Percentiles rank a stretch among this genome's conserved stretches.
Conservation (phyloP, 2,329 filamentous ascomycete species). For the Paecilomyces sp. region DNA sequence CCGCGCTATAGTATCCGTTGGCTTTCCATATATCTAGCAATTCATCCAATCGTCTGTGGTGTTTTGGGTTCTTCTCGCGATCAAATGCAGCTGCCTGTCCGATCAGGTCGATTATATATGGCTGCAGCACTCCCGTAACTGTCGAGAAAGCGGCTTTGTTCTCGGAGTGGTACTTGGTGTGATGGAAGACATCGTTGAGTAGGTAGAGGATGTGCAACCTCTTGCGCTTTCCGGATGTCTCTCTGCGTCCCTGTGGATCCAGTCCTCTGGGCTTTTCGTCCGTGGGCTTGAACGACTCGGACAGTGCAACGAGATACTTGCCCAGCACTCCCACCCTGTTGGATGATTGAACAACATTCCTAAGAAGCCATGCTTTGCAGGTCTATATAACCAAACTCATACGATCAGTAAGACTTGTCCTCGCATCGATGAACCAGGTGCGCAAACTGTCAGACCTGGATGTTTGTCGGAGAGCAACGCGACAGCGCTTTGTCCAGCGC, state of each 20-base stretch:
- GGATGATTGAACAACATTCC: slow-evolving; percentile 61
- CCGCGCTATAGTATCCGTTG: slow-evolving; percentile 53
- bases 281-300: slow-evolving; percentile 48
- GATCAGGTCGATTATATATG: slow-evolving; percentile 56
- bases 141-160: slow-evolving; percentile 34
- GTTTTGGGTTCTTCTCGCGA: slow-evolving; percentile 56
- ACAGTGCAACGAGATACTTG: slow-evolving; percentile 67
- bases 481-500: slow-evolving; percentile 58
- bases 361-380: slow-evolving; percentile 80
- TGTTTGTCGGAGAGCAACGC: slow-evolving; percentile 70
- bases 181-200: slow-evolving; percentile 70
- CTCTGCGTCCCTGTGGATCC: slow-evolving; percentile 15
- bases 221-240: slow-evolving; percentile 56
- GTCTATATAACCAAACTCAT: slow-evolving; percentile 48
- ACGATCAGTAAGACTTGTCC: slow-evolving; percentile 29
- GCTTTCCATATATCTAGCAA: slow-evolving; percentile 66
- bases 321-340: slow-evolving; percentile 60
- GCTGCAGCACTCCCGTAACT: slow-evolving; percentile 52
- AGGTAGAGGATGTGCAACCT: slow-evolving; percentile 72
- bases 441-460: slow-evolving; percentile 67
- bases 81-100: slow-evolving; percentile 46
- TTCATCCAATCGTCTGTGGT: slow-evolving; percentile 56
- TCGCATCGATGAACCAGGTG: slow-evolving; percentile 12
- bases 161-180: slow-evolving; percentile 50
- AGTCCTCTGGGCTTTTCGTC: slow-evolving; percentile 9